Percentiles rank a stretch among this genome's conserved stretches.
Conservation (phyloP, 2,329 filamentous ascomycete species). For the Cercospora beticola region DNA sequence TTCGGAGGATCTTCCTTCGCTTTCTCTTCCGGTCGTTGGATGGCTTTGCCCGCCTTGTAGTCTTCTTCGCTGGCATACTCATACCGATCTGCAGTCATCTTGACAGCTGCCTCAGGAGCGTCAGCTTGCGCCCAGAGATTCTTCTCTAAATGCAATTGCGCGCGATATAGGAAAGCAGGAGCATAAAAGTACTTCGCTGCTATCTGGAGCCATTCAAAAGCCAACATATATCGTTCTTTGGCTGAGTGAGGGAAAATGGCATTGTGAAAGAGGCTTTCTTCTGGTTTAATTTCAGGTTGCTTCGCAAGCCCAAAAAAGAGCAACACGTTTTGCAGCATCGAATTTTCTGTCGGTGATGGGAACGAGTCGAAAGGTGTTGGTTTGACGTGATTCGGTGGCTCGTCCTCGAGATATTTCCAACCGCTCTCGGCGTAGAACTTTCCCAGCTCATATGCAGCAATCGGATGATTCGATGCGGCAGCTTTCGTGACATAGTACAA, state of each 20-base stretch:
- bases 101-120: slow-evolving; percentile 28
- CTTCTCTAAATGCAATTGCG: slow-evolving; percentile 29
- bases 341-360: slow-evolving; percentile 17
- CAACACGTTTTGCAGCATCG: background rate
- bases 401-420: slow-evolving; percentile 38
- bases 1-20: slow-evolving; percentile 25
- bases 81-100: slow-evolving; percentile 30
- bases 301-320: slow-evolving; percentile 11
- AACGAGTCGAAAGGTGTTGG: slow-evolving; percentile 38
- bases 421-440: slow-evolving; percentile 41
- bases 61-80: slow-evolving; percentile 28
- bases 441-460: slow-evolving; percentile 42
- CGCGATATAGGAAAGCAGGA: slow-evolving; percentile 31
- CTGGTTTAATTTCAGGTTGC: slow-evolving; percentile 9
- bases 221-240: slow-evolving; percentile 27
- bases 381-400: slow-evolving; percentile 36
- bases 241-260: slow-evolving; percentile 33
- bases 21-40: slow-evolving; percentile 7
- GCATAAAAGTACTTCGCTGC: slow-evolving; percentile 28
- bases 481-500: slow-evolving; percentile 48
- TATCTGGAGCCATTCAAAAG: slow-evolving; percentile 32
- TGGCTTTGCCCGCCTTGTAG: slow-evolving; percentile 13
- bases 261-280: slow-evolving; percentile 30
- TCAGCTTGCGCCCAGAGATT: slow-evolving; percentile 28
- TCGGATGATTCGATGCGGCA: slow-evolving; percentile 42